Conservation (phyloP, 768 basidiomycete genomes). For the Hemileccinum impolitum region DNA sequence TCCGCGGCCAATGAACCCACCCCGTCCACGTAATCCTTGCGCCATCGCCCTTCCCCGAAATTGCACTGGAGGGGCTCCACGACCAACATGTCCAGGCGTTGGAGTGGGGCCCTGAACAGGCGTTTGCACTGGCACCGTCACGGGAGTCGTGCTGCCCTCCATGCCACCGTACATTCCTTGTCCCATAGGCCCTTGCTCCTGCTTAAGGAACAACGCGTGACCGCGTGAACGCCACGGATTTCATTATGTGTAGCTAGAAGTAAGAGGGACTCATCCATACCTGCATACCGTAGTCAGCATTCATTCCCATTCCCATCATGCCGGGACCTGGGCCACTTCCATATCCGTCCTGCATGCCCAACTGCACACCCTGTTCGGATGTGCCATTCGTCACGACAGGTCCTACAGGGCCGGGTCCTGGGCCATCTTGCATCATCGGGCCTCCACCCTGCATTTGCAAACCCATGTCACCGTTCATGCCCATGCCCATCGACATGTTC, state of each 20-base stretch:
- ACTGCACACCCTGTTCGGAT: slow-evolving; percentile 37
- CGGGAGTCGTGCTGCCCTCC: slow-evolving; percentile 51
- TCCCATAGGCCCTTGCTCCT: slow-evolving; percentile 62
- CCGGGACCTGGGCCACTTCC: slow-evolving; percentile 43
- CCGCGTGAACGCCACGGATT: slow-evolving; percentile 32
- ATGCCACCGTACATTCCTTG: slow-evolving; percentile 69
- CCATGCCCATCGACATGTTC: slow-evolving; percentile 54
- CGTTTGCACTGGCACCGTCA: slow-evolving; percentile 38
- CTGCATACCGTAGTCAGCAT: slow-evolving; percentile 71
- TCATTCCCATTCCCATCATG: slow-evolving; percentile 73
- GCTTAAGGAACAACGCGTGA: slow-evolving; percentile 22
- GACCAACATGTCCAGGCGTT: slow-evolving; percentile 28
- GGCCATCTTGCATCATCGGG: slow-evolving; percentile 55
- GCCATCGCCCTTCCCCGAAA: slow-evolving; percentile 45
- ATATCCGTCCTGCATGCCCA: slow-evolving; percentile 42
- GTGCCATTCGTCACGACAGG: slow-evolving; percentile 37
- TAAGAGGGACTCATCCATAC: slow-evolving; percentile 42
- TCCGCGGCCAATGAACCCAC: slow-evolving; percentile 39
- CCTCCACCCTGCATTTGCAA: slow-evolving; percentile 47
- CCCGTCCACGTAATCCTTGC: slow-evolving; percentile 43
- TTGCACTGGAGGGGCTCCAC: slow-evolving; percentile 36
- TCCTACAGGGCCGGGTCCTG: slow-evolving; percentile 30
- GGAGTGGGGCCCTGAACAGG: slow-evolving; percentile 31
- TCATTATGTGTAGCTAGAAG: slow-evolving; percentile 34
- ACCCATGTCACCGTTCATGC: slow-evolving; percentile 65